These are phyloP conservation scores for Wallacemonas collosoma DNA, from an alignment of 208 protist species.

Conservation along the genomic window DNA sequence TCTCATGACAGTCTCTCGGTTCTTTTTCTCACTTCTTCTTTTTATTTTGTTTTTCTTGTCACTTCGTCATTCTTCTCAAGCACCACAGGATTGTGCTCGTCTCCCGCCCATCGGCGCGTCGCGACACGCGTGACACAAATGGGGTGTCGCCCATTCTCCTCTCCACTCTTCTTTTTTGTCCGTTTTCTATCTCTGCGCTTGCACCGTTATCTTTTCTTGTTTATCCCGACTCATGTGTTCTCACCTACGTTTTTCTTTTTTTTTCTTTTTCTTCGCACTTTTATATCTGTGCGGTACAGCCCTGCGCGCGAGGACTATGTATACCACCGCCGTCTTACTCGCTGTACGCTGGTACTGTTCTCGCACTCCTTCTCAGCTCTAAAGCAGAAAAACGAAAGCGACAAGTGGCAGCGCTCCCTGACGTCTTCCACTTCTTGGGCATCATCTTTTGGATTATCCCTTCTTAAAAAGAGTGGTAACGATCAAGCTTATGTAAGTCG, in stretches of 20 bases:
- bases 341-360: no score
- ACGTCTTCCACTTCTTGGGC: not conserved
- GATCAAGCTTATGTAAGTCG: not conserved
- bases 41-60: constrained; percentile 17
- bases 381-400: not conserved
- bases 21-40: constrained; percentile 19
- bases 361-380: not conserved
- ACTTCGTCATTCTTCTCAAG: not conserved
- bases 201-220: not conserved
- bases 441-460: not conserved
- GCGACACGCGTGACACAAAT: no score
- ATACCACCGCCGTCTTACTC: no score
- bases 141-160: no score
- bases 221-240: not conserved
- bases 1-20: constrained; percentile 3
- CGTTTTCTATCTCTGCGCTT: not conserved
- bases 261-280: not conserved
- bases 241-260: constrained; percentile 1
- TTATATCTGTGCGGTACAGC: not conserved
- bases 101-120: no score
- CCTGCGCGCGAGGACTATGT: no score
- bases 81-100: not conserved
- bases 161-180: not conserved
- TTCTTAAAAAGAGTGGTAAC: constrained; percentile 23
- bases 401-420: not conserved